phyloP scores from a whole-genome alignment of 2,329 filamentous ascomycete genomes.

The Blastomyces emzantsi region DNA sequence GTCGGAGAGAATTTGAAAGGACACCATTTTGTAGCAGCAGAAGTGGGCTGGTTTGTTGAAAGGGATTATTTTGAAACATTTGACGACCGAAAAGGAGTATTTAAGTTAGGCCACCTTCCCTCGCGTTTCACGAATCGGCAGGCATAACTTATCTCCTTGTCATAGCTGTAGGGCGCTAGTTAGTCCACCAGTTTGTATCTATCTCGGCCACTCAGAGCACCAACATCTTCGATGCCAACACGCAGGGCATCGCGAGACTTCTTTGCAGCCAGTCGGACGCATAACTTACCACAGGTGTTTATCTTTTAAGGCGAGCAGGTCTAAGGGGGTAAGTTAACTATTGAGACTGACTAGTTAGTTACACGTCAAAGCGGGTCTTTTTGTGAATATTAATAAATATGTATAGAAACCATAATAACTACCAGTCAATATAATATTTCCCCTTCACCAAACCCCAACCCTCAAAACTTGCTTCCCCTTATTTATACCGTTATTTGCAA shows the following conservation, averaged over 20 bases:
- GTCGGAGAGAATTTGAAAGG: constrained; percentile 47
- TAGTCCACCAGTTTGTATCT: not conserved
- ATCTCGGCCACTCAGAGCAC: not conserved
- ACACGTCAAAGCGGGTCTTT: no score
- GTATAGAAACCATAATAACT: not conserved
- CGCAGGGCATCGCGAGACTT: constrained; percentile 5
- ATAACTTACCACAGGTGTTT: constrained; percentile 11
- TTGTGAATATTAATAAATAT: no score
- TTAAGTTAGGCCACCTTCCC: not conserved
- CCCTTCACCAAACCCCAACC: not conserved
- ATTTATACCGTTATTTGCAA: constrained; percentile 7
- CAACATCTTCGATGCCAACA: constrained; percentile 6
- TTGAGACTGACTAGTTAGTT: no score
- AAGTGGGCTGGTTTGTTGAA: not conserved
- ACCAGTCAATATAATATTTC: not conserved
- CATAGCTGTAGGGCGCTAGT: not conserved
- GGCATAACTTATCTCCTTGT: not conserved
- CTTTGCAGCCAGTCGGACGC: constrained; percentile 4
- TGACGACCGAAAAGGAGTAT: not conserved
- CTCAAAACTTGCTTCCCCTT: constrained; percentile 1
- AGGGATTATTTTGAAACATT: no score
- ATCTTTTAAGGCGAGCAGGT: constrained; percentile 13
- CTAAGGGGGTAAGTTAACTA: constrained; percentile 12
- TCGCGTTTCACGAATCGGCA: not conserved
- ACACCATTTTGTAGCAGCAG: not conserved